Base-by-base conservation (phyloP, 1,284 basidiomycete genomes). In the Trichosporon sp. region DNA sequence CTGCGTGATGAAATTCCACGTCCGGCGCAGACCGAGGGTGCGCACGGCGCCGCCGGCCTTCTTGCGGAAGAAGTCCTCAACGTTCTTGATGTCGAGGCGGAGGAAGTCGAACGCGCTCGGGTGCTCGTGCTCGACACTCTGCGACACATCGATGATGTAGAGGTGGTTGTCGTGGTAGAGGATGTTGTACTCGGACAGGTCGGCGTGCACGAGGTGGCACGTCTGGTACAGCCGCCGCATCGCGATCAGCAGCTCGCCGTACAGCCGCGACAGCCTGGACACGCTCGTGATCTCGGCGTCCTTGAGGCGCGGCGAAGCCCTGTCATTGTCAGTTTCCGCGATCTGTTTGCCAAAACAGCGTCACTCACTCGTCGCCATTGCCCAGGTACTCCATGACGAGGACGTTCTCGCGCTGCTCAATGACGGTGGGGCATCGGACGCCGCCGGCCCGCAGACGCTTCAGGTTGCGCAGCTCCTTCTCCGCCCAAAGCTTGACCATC, bases 401-500 rank as follows among this genome's bases (percentile, higher is more conserved):
- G 0, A 99, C 93, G 77, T 99, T 98, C 81, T 98, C 95, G 65
- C 95, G 87, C 25, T 98, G 92, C 81, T 99, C 97, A 29, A 97
- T 81, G 0, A 95, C 92, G 62, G 91, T 89, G 0, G 97, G 97
- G 72, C 92, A 93, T 31, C 88, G 86, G 62, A 99, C 88, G 0
- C 92, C 95, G 7, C 93, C 93, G 29, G 89, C 84, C 9, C 88
- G 86, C 62, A 99, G 85, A 11, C 97, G 87, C 78, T 92, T 91
- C 72, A 99, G 84, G 78, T 99, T 99, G 21, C 97, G 88, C 89
- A 98, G 91, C 82, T 99, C 97, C 84, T 99, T 99, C 83, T 99
- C 97, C 0, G 97, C 97, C 97, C 97, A 99, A 7, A 99, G 85
- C 12, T 93, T 88, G 18, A 99, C 96, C 96, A 99, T 99, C 84